Evolutionary conservation across 805 yeast species (phyloP).

Genomic region (Metschnikowia noctiluminum): DNA sequence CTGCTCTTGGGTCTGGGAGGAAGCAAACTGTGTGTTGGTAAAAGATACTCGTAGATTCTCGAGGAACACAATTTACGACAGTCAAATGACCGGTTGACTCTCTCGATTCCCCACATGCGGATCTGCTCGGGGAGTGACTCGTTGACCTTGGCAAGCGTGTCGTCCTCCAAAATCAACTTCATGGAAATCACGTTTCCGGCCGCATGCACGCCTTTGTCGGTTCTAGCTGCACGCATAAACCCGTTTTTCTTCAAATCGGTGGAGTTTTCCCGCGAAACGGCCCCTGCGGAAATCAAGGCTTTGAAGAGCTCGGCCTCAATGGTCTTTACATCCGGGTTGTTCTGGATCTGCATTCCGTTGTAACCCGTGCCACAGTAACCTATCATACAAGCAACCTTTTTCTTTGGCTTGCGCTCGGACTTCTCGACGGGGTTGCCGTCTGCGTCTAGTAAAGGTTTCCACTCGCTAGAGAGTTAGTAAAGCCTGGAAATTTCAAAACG

Average conservation of each 20-base stretch:
- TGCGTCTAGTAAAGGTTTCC: constrained; percentile 50
- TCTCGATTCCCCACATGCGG: constrained; percentile 87
- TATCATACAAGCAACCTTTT: constrained; percentile 83
- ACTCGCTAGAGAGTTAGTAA: constrained; percentile 25
- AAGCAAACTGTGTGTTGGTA: constrained; percentile 86
- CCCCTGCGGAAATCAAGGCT: constrained; percentile 84
- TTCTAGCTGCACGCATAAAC: constrained; percentile 82
- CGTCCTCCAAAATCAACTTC: constrained; percentile 82
- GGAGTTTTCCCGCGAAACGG: constrained; percentile 80
- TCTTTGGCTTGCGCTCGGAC: constrained; percentile 72
- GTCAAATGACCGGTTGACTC: constrained; percentile 88
- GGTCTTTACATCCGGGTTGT: constrained; percentile 80
- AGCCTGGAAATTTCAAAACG: background rate
- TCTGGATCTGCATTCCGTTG: constrained; percentile 85
- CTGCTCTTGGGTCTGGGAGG: constrained; percentile 83
- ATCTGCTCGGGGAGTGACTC: constrained; percentile 76
- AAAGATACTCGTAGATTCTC: constrained; percentile 88
- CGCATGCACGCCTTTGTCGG: constrained; percentile 97
- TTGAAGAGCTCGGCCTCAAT: constrained; percentile 86
- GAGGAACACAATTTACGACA: constrained; percentile 94
- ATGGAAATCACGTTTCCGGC: constrained; percentile 89
- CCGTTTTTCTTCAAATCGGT: constrained; percentile 85
- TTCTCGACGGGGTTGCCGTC: constrained; percentile 59
- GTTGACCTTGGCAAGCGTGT: constrained; percentile 70
- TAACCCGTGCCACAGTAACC: constrained; percentile 97